Conservation (phyloP, 2,329 filamentous ascomycete species). For the Elsinoe batatas region DNA sequence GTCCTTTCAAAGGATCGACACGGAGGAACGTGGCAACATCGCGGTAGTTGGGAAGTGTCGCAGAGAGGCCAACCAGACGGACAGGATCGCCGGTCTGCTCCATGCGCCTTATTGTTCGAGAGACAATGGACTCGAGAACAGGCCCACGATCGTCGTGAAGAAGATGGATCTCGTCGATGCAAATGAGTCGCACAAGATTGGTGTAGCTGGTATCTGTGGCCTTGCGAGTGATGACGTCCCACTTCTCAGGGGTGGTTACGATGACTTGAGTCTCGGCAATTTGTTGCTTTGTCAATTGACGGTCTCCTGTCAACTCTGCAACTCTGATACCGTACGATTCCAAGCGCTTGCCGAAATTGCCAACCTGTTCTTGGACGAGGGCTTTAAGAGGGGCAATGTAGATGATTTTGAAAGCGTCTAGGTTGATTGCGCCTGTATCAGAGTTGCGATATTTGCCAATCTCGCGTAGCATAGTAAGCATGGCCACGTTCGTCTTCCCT, state of each 20-base stretch:
- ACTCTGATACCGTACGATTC: constrained; percentile 87
- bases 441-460: constrained; percentile 91
- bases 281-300: constrained; percentile 96
- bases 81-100: constrained; percentile 93
- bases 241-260: constrained; percentile 96
- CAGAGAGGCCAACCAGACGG: constrained; percentile 82
- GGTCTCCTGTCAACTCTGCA: constrained; percentile 92
- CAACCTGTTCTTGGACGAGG: constrained; percentile 93
- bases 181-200: constrained; percentile 87
- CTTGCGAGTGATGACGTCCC: constrained; percentile 97
- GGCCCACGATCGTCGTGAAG: constrained; percentile 95
- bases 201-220: constrained; percentile 95
- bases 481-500: constrained; percentile 97
- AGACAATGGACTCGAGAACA: constrained; percentile 93
- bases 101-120: constrained; percentile 80
- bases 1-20: constrained; percentile 70
- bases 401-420: constrained; percentile 96
- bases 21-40: constrained; percentile 94
- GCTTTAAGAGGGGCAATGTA: constrained; percentile 96
- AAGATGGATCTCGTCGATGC: constrained; percentile 97
- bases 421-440: constrained; percentile 81
- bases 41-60: constrained; percentile 89
- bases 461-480: constrained; percentile 91
- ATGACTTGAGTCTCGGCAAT: constrained; percentile 97
- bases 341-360: constrained; percentile 87